Evolutionary conservation across 495 filamentous ascomycete genomes (phyloP), one percentile per base, ranked within the genome.

Genomic region (Daldinia caldariorum): DNA sequence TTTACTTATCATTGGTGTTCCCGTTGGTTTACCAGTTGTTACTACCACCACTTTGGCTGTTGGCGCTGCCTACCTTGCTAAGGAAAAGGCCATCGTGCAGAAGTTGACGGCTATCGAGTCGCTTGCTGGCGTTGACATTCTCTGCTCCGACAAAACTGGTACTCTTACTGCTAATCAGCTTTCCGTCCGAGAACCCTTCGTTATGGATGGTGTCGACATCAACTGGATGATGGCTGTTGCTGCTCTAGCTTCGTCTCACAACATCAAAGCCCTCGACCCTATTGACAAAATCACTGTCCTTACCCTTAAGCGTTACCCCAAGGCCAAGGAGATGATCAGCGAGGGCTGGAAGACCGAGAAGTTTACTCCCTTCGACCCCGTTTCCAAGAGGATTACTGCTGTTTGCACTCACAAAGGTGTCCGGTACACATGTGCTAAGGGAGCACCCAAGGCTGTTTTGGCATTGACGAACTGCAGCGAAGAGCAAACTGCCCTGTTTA

Each of bases 131-230:
- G 94, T 97, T 57, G 92, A 97, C 82, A 94, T 97, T 77, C 89
- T 97, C 68, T 97, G 94, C 83, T 97, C 94, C 31, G 94, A 97
- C 80, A 97, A 97, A 85, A 97, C 93, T 45, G 92, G 93, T 87
- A 96, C 89, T 64, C 82, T 97, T 61, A 97, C 93, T 64, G 94
- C 93, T 79, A 97, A 97, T 83, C 96, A 93, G 77, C 87, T 97
- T 38, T 92, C 91, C 18, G 85, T 96, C 62, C 85, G 88, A 32
- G 92, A 95, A 68, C 93, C 93, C 41, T 97, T 89, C 80, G 91
- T 89, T 39, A 88, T 93, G 45, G 82, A 86, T 64, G 92, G 92
- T 67, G 87, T 94, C 49, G 89, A 92, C 61, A 83, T 88, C 49
- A 88, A 93, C 77, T 91, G 94, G 67, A 87, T 97, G 68, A 94